Percentiles rank a stretch among this genome's conserved stretches.
These are phyloP conservation scores for Fraxinus platypoda DNA, from an alignment of 305 asterid species.

Conservation along the genomic window DNA sequence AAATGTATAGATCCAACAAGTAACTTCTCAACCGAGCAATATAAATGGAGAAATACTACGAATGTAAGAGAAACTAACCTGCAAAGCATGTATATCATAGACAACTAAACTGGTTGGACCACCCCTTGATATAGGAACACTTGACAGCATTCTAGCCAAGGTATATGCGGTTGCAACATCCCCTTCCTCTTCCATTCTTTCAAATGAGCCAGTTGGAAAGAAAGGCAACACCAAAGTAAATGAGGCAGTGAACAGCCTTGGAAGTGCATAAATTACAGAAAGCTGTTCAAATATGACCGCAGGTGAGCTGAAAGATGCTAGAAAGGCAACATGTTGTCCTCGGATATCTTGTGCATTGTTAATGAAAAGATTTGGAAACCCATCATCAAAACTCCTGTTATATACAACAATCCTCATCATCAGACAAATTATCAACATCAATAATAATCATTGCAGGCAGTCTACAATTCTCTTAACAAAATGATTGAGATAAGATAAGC, in stretches of 20 bases:
- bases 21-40: not conserved
- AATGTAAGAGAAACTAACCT: constrained; percentile 45
- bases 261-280: constrained; percentile 95
- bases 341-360: constrained; percentile 89
- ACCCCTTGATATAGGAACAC: constrained; percentile 91
- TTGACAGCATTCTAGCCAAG: constrained; percentile 93
- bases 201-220: constrained; percentile 97
- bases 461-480: not conserved
- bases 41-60: not conserved
- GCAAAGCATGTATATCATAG: constrained; percentile 94
- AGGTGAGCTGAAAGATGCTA: constrained; percentile 97
- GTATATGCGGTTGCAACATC: constrained; percentile 99
- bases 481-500: not conserved
- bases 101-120: constrained; percentile 97
- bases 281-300: constrained; percentile 93
- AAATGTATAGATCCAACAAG: constrained; percentile 2
- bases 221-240: constrained; percentile 84
- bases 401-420: constrained; percentile 12
- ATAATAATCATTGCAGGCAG: not conserved
- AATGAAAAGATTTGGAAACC: constrained; percentile 92
- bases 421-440: not conserved
- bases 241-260: constrained; percentile 89
- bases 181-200: constrained; percentile 96
- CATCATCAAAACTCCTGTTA: constrained; percentile 93
- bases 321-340: constrained; percentile 88